Percentiles rank a stretch among this genome's conserved stretches.
These are phyloP conservation scores for Daldinia bambusicola DNA, from an alignment of 495 filamentous ascomycete species.

Conservation along the genomic window DNA sequence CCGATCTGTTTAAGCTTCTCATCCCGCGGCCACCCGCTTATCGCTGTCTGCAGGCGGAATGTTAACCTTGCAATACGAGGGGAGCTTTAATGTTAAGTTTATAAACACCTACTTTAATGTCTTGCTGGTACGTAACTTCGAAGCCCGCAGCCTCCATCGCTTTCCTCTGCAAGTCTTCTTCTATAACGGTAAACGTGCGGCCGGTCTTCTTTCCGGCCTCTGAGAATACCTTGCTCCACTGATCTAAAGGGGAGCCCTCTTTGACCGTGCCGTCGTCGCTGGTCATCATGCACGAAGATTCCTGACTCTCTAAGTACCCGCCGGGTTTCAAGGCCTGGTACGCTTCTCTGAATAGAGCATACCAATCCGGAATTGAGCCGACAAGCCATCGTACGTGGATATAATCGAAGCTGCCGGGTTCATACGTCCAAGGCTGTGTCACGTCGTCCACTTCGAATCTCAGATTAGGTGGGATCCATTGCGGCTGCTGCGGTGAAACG, in stretches of 20 bases:
- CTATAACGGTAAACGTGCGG: slow-evolving; percentile 58
- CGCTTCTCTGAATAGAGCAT: slow-evolving; percentile 47
- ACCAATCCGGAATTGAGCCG: slow-evolving; percentile 67
- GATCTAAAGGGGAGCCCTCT: slow-evolving; percentile 56
- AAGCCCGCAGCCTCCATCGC: slow-evolving; percentile 56
- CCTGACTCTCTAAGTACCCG: slow-evolving; percentile 59
- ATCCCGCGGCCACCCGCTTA: slow-evolving; percentile 64
- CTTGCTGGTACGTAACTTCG: slow-evolving; percentile 51
- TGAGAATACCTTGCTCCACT: slow-evolving; percentile 57
- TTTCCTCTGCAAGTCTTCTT: slow-evolving; percentile 48
- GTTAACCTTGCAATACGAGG: neutral
- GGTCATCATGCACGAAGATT: slow-evolving; percentile 53
- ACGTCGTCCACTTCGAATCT: slow-evolving; percentile 67
- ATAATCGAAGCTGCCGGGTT: slow-evolving; percentile 62
- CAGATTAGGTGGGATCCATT: slow-evolving; percentile 60
- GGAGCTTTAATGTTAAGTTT: neutral
- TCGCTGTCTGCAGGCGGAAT: slow-evolving; percentile 47
- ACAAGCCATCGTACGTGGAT: slow-evolving; percentile 69
- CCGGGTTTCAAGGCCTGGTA: slow-evolving; percentile 48
- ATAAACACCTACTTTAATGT: slow-evolving; percentile 53
- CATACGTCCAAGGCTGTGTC: slow-evolving; percentile 60
- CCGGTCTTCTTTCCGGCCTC: slow-evolving; percentile 58
- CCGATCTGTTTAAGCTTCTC: slow-evolving; percentile 62
- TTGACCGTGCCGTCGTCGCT: slow-evolving; percentile 64
- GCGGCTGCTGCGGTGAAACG: slow-evolving; percentile 62